phyloP scores from a whole-genome alignment of 192 early-diverging fungal species.

The Podochytrium sp. region DNA sequence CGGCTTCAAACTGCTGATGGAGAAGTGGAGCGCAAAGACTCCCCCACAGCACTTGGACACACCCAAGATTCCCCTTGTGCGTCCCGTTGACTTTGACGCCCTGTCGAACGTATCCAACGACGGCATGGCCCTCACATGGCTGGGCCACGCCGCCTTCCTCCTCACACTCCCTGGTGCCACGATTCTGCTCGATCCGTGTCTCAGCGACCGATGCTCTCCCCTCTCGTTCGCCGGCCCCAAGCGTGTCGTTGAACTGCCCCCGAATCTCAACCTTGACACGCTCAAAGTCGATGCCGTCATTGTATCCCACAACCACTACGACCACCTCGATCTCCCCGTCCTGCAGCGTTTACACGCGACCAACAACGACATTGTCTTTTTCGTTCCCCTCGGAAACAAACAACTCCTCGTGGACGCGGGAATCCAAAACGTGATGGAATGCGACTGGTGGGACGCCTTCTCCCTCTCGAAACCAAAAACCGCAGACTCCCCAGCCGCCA shows the following conservation, averaged over 20 bases:
- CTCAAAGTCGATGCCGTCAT: conserved; percentile 77
- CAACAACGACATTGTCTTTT: conserved; percentile 49
- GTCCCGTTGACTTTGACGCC: conserved; percentile 35
- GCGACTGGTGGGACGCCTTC: conserved; percentile 64
- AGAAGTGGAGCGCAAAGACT: not conserved
- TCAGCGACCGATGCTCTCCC: conserved; percentile 74
- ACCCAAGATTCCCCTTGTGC: conserved; percentile 12
- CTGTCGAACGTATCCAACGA: conserved; percentile 8
- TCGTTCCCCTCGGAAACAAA: conserved; percentile 80
- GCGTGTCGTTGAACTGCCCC: conserved; percentile 65
- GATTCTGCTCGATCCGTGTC: conserved; percentile 75
- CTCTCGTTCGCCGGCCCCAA: conserved; percentile 67
- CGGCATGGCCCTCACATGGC: conserved; percentile 57
- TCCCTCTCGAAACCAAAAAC: not conserved
- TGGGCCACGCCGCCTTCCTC: conserved; percentile 65
- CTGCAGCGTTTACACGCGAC: not conserved
- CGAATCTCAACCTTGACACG: conserved; percentile 65
- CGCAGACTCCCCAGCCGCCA: not conserved
- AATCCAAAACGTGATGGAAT: conserved; percentile 61
- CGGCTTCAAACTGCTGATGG: not conserved
- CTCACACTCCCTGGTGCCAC: conserved; percentile 66
- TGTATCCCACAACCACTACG: conserved; percentile 89
- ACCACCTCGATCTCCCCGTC: conserved; percentile 75
- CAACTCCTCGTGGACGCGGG: conserved; percentile 52
- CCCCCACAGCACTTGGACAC: not conserved